Base-by-base conservation (phyloP, 192 early-diverging fungal species). In the Umbelopsis sp. region DNA sequence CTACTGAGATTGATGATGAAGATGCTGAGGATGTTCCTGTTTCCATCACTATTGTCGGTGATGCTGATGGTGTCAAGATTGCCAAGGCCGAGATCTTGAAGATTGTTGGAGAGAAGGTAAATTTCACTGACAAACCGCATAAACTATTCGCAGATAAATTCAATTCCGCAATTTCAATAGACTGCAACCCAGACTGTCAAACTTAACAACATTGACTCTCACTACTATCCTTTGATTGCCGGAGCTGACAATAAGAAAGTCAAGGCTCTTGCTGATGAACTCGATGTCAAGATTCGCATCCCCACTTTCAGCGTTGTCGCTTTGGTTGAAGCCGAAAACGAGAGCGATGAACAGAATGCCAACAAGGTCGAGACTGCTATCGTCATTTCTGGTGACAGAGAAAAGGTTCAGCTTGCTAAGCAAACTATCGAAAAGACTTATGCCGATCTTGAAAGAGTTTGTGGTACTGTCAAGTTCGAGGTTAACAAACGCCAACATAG, bases 401-500 rank as follows among this genome's bases (percentile, higher is more conserved):
- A 90, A 34, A 86, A 78, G 4, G 90, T 94, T 32, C 79, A 86
- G 52, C 82, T 77, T 1, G 92, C 93, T n/a, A 86, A 84, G 22
- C 86, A 87, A 29, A 59, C 70, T 0, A 75, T 98, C 38, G 84
- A 88, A 44, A 79, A 75, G 4, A 75, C 83, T 1, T 88, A 91
- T 70, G 81, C 77, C 7, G 80, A 90, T 26, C 82, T 98, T 62
- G 81, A 91, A 74, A 82, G 83, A 22, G 87, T 74, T 32, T 91
- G 92, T 53, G 80, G 88, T 36, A 89, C 85, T 12, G 76, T 93
- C 52, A 81, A 82, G 2, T 85, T 95, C 52, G 83, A 84, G 45
- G 84, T 98, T 49, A 91, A 93, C 49, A 97, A 98, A 84, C 90
- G 91, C 65, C 95, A 97, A 81, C 97, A 98, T 79, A 91, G 90